Base-by-base conservation (phyloP, 768 basidiomycete species). In the Holtermannia corniformis region DNA sequence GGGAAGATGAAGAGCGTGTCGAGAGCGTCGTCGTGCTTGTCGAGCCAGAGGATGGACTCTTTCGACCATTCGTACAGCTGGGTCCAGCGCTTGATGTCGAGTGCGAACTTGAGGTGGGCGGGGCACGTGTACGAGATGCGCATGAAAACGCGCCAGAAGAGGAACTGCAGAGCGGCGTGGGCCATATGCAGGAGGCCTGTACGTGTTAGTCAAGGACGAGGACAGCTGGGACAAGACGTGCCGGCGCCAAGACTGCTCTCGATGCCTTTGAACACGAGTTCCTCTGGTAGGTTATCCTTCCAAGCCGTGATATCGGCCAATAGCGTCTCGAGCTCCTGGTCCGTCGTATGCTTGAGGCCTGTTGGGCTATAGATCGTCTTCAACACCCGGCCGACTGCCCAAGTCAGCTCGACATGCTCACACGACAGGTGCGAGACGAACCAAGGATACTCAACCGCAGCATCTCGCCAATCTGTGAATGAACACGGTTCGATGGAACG, bases 71-170 rank as follows among this genome's bases (percentile, higher is more conserved):
- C 65, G 45, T 90, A 80, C 46, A 95, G 78, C 48, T 77, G 75
- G 19, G 78, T 79, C 89, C 88, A 95, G 57, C 82, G 80, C 63
- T 84, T 83, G 23, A 90, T 78, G 1, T 83, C 86, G 58, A 92
- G 74, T 37, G 80, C 79, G 63, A 93, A 90, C 67, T 86, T 91
- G 65, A 93, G 80, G 65, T 95, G 90, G 11, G 81, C 81, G 7
- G 93, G 91, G 66, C 87, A 86, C 19, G 82, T 79, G 75, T 95
- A 97, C 53, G 87, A 90, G 73, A 96, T 89, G 48, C 93, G 82
- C 88, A 96, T 92, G 76, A 96, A 97, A 26, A 95, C 90, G 47
- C 93, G 85, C 83, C 89, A 95, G 74, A 95, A 92, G 72, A 97
- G 86, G 82, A 97, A 95, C 61, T 83, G 84, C 42, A 96, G 83